Base-by-base conservation (phyloP, 352 stramenopile genomes). In the Phytophthora pseudosyringae region DNA sequence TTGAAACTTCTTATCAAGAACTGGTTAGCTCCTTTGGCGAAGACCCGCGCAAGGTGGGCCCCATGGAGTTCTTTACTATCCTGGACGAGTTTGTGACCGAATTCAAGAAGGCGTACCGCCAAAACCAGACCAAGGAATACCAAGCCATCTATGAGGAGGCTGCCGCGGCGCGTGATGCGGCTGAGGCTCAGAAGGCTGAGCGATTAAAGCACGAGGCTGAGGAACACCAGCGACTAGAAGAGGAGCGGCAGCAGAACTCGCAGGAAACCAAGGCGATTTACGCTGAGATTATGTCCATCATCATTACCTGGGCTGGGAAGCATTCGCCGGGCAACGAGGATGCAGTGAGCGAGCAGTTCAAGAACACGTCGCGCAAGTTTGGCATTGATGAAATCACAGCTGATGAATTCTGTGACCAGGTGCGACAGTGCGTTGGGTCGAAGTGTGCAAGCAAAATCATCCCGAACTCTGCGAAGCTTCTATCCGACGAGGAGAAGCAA, bases 61-160 rank as follows among this genome's bases (percentile, higher is more conserved):
- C 88, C 2, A 93, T 89, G 61, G 85, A 94, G 21, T 95, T 94
- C 51, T 95, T 95, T 44, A 72, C 76, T 11, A 90, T 93, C 51
- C 21, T 95, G 41, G 82, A 94, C 46, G 84, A 94, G 51, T 95
- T 95, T 54, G 80, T 92, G 36, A 88, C 69, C 1, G 88, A 94
- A 47, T 93, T 95, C 60, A 95, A 95, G 69, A 95, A 95, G 58
- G 87, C 87, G 0, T 95, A 93, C 43, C 85, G 87, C 29, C 83
- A 93, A 63, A 95, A 95, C 39, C 87, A 95, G 49, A 93, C 84
- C 5, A 95, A 95, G 64, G 87, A 95, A 60, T 92, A 87, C 48
- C 78, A 91, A 50, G 49, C 77, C 2, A 92, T 94, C 40, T 95
- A 90, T 28, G 83, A 93, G n/a, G 75, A 71, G 39, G 81, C 81